Base-by-base conservation (phyloP, 352 stramenopile genomes). In the Globisporangium radiosum region DNA sequence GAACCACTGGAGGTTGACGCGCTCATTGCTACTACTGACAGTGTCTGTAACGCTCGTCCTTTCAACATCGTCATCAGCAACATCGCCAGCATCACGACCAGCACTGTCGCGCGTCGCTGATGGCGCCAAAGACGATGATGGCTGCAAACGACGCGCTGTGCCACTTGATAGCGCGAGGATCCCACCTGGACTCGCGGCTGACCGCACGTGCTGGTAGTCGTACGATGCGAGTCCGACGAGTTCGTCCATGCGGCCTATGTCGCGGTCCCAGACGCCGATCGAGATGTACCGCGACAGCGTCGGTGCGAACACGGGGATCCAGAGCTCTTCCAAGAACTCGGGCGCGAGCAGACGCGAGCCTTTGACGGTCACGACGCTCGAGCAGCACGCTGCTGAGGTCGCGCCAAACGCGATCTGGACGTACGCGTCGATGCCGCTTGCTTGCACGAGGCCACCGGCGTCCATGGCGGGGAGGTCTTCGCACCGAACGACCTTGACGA, bases 401-500 rank as follows among this genome's bases (percentile, higher is more conserved):
- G 72, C 69, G 0, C 65, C 82, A 66, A 95, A 96, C 0, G 75
- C 73, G 5, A 92, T 73, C 60, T 89, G 73, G 1, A 95, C 66
- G 40, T 81, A 95, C 0, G 86, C 87, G 40, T 97, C 88, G 37
- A 97, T 95, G 9, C 87, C 87, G 17, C 70, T 81, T 1, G 69
- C 70, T 39, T 73, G 66, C 5, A 83, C 57, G 2, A 87, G 13
- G 0, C 72, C 70, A 1, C 67, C 70, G 17, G 66, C 60, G 56
- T 97, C 87, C 75, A 97, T 92, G 9, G 81, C 71, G 7, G 87
- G 86, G 3, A 97, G 47, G 64, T 96, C 79, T 19, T 96, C 87
- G 1, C 85, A 85, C 37, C 79, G 75, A 62, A 87, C 73, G 4
- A 96, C 70, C 36, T 81, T 88, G 0, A 94, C 75, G 14, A 95